These are phyloP conservation scores for Monilinia aucupariae DNA, from an alignment of 2,329 filamentous ascomycete genomes.

Conservation along the genomic window DNA sequence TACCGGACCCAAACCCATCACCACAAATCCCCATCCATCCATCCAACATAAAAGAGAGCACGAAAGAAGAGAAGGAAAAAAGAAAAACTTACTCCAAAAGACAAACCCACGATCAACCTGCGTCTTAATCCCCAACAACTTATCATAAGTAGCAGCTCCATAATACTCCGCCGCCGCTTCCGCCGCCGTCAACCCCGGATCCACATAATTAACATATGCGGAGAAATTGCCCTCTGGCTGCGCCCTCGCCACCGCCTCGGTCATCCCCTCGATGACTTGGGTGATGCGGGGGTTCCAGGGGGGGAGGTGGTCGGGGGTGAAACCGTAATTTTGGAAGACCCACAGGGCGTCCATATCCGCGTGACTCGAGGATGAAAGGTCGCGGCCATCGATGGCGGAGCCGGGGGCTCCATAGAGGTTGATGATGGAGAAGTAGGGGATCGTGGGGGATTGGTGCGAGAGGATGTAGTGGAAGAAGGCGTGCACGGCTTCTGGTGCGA, in stretches of 20 bases:
- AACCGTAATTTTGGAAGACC: slow-evolving; percentile 27
- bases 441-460: slow-evolving; percentile 15
- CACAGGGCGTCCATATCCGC: slow-evolving; percentile 25
- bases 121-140: slow-evolving; percentile 25
- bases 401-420: slow-evolving; percentile 26
- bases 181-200: slow-evolving; percentile 20
- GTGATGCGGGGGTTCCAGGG: slow-evolving; percentile 22
- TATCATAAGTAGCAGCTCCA: slow-evolving; percentile 24
- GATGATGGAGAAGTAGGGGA: slow-evolving; percentile 26
- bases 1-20: background rate
- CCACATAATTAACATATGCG: slow-evolving; percentile 30
- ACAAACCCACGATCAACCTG: slow-evolving; percentile 22
- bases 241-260: slow-evolving; percentile 22
- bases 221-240: slow-evolving; percentile 29
- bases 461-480: slow-evolving; percentile 19
- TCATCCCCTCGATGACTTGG: slow-evolving; percentile 19
- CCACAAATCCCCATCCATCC: too few species aligned
- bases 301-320: slow-evolving; percentile 11
- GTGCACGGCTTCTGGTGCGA: slow-evolving; percentile 14
- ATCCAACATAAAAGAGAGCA: background rate
- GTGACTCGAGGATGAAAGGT: slow-evolving; percentile 16
- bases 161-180: slow-evolving; percentile 26
- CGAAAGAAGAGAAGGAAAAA: too few species aligned
- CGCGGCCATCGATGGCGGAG: slow-evolving; percentile 19
- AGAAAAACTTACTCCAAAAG: slow-evolving; percentile 25